Evolutionary conservation across 139 green algal species (phyloP).

Genomic region (Tetratostichococcus sp.): DNA sequence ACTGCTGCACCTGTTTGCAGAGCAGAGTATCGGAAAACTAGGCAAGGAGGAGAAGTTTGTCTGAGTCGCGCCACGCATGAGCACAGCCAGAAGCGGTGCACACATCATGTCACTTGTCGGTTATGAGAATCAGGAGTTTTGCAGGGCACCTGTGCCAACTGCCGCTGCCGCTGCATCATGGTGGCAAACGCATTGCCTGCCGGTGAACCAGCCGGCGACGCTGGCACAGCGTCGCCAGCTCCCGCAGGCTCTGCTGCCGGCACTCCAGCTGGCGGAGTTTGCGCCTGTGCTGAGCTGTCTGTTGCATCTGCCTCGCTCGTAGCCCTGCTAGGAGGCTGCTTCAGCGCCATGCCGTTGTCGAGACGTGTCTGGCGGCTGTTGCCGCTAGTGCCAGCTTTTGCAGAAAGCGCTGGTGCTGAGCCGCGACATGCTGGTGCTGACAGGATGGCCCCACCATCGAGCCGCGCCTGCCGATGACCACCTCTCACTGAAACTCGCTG

Average conservation of each 20-base stretch:
- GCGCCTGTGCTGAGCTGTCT: background rate
- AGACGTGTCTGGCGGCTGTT: no score
- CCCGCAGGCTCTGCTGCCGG: background rate
- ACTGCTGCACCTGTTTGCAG: background rate
- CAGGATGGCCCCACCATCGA: background rate
- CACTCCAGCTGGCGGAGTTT: background rate
- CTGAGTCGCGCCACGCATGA: no score
- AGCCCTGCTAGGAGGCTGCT: background rate
- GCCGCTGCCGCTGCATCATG: slow-evolving; percentile 11
- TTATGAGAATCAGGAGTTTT: no score
- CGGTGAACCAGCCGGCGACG: background rate
- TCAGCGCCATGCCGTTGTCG: no score
- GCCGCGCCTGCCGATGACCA: background rate
- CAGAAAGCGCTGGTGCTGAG: no score
- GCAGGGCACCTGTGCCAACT: slow-evolving; percentile 1
- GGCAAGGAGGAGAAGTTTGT: background rate
- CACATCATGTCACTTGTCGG: no score
- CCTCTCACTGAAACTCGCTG: background rate
- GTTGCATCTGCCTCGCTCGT: background rate
- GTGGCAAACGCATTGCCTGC: slow-evolving; percentile 3
- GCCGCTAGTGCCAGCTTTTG: background rate
- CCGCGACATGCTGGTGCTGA: no score
- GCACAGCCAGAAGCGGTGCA: no score
- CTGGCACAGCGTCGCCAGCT: background rate
- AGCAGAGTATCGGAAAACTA: no score